Evolutionary conservation across 371 early-diverging fungal genomes (phyloP), one percentile per base, ranked within the genome.

Genomic region (Mucor plumbeus): DNA sequence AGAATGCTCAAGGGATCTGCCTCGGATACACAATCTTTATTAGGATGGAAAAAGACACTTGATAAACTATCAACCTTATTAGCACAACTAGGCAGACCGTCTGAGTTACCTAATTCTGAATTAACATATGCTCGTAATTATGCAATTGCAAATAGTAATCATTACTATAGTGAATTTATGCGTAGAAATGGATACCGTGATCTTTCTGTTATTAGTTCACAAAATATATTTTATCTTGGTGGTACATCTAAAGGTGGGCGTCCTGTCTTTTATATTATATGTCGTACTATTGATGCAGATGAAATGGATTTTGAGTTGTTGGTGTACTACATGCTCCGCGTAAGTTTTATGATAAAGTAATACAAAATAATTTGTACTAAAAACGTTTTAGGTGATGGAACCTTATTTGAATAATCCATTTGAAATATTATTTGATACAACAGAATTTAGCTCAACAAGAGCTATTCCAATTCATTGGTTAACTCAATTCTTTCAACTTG

Each of bases 201-300:
- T 69, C 74, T 85, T 0, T 88, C 91, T 19, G 63, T 80, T 7
- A 84, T 92, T 36, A 85, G 82, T 58, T 78, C 90, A 36, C 84
- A 85, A 68, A 81, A 87, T 40, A 77, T 91, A 7, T 85, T 95
- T 64, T 96, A 92, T 63, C 88, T 91, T 47, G 92, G 91, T 10
- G 94, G 94, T 5, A 68, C 83, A 17, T 93, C 94, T 5, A 92
- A 91, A 68, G 93, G 86, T 44, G 82, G 87, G 13, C 78, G 90
- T 41, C 94, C 94, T 0, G 92, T 97, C 1, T 85, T 95, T 62
- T 97, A 96, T 77, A 85, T 91, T 69, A 88, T 95, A 41, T 79
- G 88, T 39, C 87, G 95, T 36, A 77, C 89, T 17, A 63, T 96
- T 38, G 85, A 85, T 58, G 72, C 87, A 43, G 92, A 94, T 19